phyloP scores from a whole-genome alignment of 2,329 filamentous ascomycete genomes.

The Trichoderma polysporum region DNA sequence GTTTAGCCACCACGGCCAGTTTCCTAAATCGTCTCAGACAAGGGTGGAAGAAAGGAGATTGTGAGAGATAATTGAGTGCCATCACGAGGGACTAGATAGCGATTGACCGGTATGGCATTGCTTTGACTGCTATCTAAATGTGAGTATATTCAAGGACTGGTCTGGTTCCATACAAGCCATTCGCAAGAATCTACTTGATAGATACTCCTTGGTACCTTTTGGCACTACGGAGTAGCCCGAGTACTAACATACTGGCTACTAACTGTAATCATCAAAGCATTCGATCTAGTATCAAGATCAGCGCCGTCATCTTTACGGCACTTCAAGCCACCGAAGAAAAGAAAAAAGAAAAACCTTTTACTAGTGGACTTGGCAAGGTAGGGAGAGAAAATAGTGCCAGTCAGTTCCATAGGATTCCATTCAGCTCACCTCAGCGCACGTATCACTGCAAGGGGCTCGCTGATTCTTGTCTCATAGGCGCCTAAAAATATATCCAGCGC shows the following conservation, averaged over 20 bases:
- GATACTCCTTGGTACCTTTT: too few relatives aligned
- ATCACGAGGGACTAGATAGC: background rate
- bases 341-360: background rate
- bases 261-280: background rate
- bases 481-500: background rate
- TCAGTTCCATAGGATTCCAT: background rate
- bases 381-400: background rate
- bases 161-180: background rate
- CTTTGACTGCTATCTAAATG: background rate
- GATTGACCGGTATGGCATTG: background rate
- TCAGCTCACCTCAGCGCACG: background rate
- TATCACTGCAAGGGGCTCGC: background rate
- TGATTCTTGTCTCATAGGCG: background rate
- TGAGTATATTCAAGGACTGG: background rate
- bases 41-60: background rate
- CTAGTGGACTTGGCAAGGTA: background rate
- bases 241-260: background rate
- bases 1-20: background rate
- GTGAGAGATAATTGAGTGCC: background rate
- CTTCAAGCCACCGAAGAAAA: background rate
- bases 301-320: background rate
- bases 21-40: background rate
- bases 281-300: slow-evolving; percentile 1
- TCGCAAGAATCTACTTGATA: background rate
- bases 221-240: slow-evolving; percentile 10